A percentile compares a stretch with the other conserved stretches of the same genome.
These are phyloP conservation scores for Emmonsiellopsis sp. DNA, from an alignment of 2,329 filamentous ascomycete species.

Conservation along the genomic window DNA sequence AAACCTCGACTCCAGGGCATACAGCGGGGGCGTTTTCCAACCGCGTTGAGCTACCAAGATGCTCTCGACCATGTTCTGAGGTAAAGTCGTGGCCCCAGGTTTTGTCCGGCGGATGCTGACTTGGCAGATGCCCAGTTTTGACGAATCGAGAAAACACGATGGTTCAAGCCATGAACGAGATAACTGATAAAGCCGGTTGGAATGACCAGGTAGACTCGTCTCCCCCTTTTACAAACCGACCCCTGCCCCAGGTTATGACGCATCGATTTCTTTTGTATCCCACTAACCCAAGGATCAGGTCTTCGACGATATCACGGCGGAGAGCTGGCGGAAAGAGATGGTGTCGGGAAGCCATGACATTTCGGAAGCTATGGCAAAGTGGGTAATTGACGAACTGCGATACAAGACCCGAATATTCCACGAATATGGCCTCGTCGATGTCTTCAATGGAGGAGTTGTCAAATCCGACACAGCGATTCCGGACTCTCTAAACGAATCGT, in stretches of 20 bases:
- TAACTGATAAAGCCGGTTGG: conserved; percentile 29
- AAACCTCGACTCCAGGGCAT: conserved; percentile 1
- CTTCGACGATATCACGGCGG: conserved; percentile 19
- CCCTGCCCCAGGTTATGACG: not conserved
- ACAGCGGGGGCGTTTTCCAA: not conserved
- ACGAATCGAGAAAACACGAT: conserved; percentile 21
- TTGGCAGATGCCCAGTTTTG: conserved; percentile 1
- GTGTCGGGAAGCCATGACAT: conserved; percentile 9
- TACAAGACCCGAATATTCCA: conserved; percentile 36
- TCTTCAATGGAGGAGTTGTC: conserved; percentile 35
- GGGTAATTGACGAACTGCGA: conserved; percentile 35
- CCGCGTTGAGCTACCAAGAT: conserved; percentile 1
- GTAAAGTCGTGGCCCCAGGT: not conserved
- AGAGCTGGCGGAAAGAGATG: conserved; percentile 18
- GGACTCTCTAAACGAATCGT: conserved; percentile 24
- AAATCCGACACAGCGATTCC: conserved; percentile 43
- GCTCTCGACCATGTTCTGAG: not conserved
- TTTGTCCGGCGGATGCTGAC: not conserved
- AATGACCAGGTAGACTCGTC: conserved; percentile 18
- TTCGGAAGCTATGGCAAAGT: conserved; percentile 19
- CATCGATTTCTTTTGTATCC: not conserved
- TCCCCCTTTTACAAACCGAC: not conserved
- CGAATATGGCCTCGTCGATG: conserved; percentile 29
- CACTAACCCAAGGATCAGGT: not conserved
- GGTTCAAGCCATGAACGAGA: conserved; percentile 23